Percentiles rank a stretch among this genome's conserved stretches.
Evolutionary conservation across 371 early-diverging fungal species (phyloP).

Genomic region (Rhizopus microsporus): DNA sequence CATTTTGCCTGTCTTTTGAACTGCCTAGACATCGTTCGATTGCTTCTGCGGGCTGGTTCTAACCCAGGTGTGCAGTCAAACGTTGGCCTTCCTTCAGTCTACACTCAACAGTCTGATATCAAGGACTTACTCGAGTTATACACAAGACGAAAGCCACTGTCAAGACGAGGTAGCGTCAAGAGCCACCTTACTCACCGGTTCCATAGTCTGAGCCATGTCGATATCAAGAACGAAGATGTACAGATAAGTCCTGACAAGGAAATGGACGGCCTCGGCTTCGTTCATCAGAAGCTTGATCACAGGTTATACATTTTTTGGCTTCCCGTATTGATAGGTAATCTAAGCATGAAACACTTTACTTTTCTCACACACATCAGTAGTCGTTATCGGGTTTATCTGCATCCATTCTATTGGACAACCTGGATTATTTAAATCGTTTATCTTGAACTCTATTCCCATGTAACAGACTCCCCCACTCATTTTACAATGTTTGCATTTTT

Average conservation of each 20-base stretch:
- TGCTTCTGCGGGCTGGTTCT: constrained; percentile 67
- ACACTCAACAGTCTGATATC: neutral
- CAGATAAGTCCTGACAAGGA: constrained; percentile 20
- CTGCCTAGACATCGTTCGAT: constrained; percentile 30
- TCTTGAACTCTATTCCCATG: too few species aligned
- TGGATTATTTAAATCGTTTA: too few species aligned
- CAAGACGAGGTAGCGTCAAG: constrained; percentile 19
- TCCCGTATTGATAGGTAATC: constrained; percentile 34
- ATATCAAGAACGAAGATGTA: neutral
- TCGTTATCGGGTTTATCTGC: too few species aligned
- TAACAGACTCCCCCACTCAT: too few species aligned
- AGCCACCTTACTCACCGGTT: constrained; percentile 24
- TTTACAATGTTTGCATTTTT: too few species aligned
- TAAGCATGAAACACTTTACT: neutral
- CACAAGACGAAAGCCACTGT: constrained; percentile 9
- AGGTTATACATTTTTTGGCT: constrained; percentile 40
- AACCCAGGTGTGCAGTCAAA: constrained; percentile 39
- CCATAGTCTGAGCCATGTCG: constrained; percentile 19
- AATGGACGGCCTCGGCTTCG: constrained; percentile 30
- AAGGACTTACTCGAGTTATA: constrained; percentile 10
- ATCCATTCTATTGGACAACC: too few species aligned
- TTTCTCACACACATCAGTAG: too few species aligned
- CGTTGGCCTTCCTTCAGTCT: neutral
- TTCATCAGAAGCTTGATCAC: constrained; percentile 28
- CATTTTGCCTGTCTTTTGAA: constrained; percentile 34